A percentile compares a stretch with the other conserved stretches of the same genome.
Evolutionary conservation across 2,329 filamentous ascomycete species (phyloP).

Genomic region (Neurospora sp.): DNA sequence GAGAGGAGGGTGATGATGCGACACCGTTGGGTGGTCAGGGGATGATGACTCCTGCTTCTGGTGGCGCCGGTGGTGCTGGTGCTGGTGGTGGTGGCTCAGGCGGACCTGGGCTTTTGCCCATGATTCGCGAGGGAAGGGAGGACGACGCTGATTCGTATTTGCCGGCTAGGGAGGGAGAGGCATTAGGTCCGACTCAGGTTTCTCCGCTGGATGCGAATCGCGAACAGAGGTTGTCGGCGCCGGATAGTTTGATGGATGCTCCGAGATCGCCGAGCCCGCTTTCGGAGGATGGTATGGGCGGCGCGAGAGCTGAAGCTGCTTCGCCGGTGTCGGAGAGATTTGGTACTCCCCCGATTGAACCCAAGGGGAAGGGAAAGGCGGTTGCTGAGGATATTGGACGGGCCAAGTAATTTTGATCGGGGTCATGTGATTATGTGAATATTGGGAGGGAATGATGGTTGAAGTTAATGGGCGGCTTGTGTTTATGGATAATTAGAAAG

Average conservation of each 20-base stretch:
- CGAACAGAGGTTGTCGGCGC: not conserved
- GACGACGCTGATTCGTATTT: not conserved
- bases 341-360: not conserved
- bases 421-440: not conserved
- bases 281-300: not conserved
- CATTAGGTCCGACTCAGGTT: not conserved
- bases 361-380: not conserved
- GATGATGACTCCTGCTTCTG: not conserved
- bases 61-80: not conserved
- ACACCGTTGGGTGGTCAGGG: not conserved
- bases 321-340: not conserved
- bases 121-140: not conserved
- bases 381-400: not conserved
- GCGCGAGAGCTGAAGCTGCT: not conserved
- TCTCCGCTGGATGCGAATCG: not conserved
- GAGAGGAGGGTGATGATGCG: not conserved
- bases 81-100: not conserved
- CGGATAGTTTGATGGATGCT: not conserved
- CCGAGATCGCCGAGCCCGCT: not conserved
- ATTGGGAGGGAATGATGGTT: not conserved
- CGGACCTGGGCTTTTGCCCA: not conserved
- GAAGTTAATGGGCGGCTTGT: not conserved
- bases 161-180: not conserved
- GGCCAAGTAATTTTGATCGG: not conserved
- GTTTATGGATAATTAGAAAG: not conserved